Percentiles rank a stretch among this genome's conserved stretches.
These are phyloP conservation scores for Hypoxylon sp. DNA, from an alignment of 2,329 filamentous ascomycete species.

Conservation along the genomic window DNA sequence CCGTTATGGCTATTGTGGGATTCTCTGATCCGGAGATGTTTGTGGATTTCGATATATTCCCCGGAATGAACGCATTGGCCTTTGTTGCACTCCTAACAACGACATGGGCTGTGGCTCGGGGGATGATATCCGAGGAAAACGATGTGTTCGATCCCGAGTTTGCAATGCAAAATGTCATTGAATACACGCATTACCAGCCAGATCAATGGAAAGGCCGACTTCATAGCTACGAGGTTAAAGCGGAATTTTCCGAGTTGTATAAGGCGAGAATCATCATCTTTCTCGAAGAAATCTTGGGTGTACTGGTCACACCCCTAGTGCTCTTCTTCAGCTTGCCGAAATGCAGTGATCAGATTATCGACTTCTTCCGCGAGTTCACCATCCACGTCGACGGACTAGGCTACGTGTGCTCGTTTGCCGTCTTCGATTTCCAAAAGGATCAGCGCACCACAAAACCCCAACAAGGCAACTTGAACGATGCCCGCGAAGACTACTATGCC, in stretches of 20 bases:
- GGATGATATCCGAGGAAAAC: constrained; percentile 88
- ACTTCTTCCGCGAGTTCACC: constrained; percentile 98
- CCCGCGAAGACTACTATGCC: constrained; percentile 92
- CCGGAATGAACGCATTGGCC: constrained; percentile 89
- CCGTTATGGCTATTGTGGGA: constrained; percentile 86
- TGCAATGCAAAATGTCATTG: constrained; percentile 88
- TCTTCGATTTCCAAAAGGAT: constrained; percentile 95
- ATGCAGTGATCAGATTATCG: constrained; percentile 92
- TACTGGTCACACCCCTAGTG: constrained; percentile 91
- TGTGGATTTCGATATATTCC: constrained; percentile 90
- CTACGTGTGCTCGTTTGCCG: constrained; percentile 96
- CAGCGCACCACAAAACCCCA: constrained; percentile 62
- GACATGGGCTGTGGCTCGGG: constrained; percentile 86
- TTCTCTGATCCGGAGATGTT: constrained; percentile 93
- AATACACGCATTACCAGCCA: constrained; percentile 93
- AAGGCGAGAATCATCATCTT: constrained; percentile 95
- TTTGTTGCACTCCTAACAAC: constrained; percentile 87
- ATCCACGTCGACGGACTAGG: constrained; percentile 96
- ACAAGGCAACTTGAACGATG: constrained; percentile 66
- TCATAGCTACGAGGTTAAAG: constrained; percentile 94
- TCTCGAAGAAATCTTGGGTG: constrained; percentile 90
- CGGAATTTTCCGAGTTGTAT: constrained; percentile 91
- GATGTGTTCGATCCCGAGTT: constrained; percentile 93
- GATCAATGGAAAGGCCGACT: constrained; percentile 89
- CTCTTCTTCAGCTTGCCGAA: constrained; percentile 88